phyloP scores from a whole-genome alignment of 1,139 yeast genomes.

The Debaryomyces sp. region DNA sequence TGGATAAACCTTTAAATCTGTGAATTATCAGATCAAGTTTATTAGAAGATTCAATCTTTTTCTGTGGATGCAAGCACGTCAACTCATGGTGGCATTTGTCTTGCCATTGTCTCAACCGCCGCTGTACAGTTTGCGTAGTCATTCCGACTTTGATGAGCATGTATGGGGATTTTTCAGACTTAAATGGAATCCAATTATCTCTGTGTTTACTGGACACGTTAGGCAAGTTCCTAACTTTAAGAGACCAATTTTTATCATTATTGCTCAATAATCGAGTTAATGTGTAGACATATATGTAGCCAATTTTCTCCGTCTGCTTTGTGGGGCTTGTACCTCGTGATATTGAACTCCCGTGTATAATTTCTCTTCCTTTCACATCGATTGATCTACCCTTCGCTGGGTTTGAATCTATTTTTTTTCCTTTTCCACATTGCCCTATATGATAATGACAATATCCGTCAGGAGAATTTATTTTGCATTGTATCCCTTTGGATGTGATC shows the following conservation, averaged over 20 bases:
- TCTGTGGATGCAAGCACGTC: conserved; percentile 34
- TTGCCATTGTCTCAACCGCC: conserved; percentile 57
- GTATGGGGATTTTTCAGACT: conserved; percentile 38
- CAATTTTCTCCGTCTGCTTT: conserved; percentile 19
- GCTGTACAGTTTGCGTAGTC: conserved; percentile 50
- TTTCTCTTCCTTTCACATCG: background rate
- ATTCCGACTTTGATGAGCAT: conserved; percentile 58
- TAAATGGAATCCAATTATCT: conserved; percentile 37
- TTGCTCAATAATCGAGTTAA: conserved; percentile 38
- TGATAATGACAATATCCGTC: conserved; percentile 34
- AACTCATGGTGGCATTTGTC: conserved; percentile 53
- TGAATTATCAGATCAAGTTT: conserved; percentile 12
- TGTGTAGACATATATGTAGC: conserved; percentile 59
- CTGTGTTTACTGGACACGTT: conserved; percentile 20
- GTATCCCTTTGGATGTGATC: conserved; percentile 30
- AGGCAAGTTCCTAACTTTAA: conserved; percentile 39
- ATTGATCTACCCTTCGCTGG: background rate
- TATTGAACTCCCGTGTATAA: background rate
- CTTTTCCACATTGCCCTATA: background rate
- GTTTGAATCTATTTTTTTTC: background rate
- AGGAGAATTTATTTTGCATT: conserved; percentile 28
- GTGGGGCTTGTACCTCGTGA: background rate
- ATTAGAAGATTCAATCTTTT: background rate
- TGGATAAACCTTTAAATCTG: conserved; percentile 12
- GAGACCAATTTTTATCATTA: conserved; percentile 25